Evolutionary conservation across 768 basidiomycete genomes (phyloP), one percentile per base, ranked within the genome.

Genomic region (Trametes cubensis): DNA sequence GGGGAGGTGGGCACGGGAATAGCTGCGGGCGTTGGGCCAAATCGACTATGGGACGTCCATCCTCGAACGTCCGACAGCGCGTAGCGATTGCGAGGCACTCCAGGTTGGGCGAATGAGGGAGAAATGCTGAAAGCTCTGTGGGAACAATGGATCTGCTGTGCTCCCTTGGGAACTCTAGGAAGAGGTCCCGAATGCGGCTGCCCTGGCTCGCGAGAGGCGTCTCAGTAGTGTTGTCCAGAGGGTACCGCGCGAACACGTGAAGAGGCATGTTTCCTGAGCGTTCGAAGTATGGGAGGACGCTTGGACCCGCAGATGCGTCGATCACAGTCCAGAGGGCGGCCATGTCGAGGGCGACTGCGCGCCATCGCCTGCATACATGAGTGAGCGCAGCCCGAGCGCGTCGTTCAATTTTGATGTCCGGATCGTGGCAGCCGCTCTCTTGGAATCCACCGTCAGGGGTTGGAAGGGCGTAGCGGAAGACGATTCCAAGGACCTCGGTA

Each of bases 1-100:
- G 58, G 0, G 46, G 62, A 2, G 53, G 53, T 2, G 50, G 51
- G 3, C n/a, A 10, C 11, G 53, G 49, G 55, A 64, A 64, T 7
- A 64, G 49, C 13, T 14, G 51, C 13, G 48, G 39, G 38, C 42
- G 28, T 2, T 20, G 21, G 2, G 23, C 44, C 13, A 64, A 26
- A 30, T 64, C 58, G 34, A 64, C 46, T 54, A 49, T 56, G 11
- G 63, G 63, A 6, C 63, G 63, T n/a, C 58, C 55, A 6, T 64
- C 63, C 23, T 64, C 63, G 44, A 60, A 64, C 11, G 58, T 23
- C 8, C 38, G 28, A 18, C 48, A 55, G 17, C 42, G 48, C 14
- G 63, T 64, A 2, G 47, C 51, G 42, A 64, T 42, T 18, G 47
- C 44, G n/a, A 64, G 48, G 26, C 34, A 50, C 30, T 60, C 63